Evolutionary conservation across 2,329 filamentous ascomycete species (phyloP).

Genomic region (Tolypocladium inflatum): DNA sequence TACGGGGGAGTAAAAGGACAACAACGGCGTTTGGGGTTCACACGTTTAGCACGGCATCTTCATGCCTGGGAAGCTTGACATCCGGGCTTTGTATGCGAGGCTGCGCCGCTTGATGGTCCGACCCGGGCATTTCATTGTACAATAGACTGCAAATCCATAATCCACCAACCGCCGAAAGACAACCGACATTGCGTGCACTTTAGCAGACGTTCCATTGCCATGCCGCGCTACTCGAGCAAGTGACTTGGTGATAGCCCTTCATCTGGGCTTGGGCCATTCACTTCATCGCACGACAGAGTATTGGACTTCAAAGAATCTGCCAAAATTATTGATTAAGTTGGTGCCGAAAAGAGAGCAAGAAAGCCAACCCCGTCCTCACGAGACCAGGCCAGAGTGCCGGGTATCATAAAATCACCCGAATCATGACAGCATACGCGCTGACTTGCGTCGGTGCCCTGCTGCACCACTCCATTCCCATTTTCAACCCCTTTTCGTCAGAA

Average conservation of each 20-base stretch:
- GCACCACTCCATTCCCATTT: neutral
- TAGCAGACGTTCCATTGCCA: neutral
- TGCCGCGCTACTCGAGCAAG: neutral
- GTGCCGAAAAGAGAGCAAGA: slow-evolving; percentile 20
- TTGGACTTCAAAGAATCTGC: neutral
- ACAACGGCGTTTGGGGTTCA: neutral
- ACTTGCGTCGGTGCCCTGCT: neutral
- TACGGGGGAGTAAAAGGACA: neutral
- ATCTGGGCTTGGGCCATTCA: neutral
- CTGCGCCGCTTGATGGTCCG: neutral
- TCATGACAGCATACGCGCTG: neutral
- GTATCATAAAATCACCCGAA: slow-evolving; percentile 12
- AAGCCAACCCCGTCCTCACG: slow-evolving; percentile 13
- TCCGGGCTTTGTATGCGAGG: neutral
- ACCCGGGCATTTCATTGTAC: neutral
- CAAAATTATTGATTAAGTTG: slow-evolving; percentile 17
- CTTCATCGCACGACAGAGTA: neutral
- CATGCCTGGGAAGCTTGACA: neutral
- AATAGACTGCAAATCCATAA: neutral
- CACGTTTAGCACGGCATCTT: neutral
- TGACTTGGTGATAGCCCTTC: neutral
- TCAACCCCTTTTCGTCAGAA: neutral
- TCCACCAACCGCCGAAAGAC: neutral
- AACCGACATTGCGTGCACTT: neutral
- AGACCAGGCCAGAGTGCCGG: slow-evolving; percentile 11